Evolutionary conservation across 108 stramenopile species (phyloP), one percentile per base, ranked within the genome.

Genomic region (Cyclotella cryptica): DNA sequence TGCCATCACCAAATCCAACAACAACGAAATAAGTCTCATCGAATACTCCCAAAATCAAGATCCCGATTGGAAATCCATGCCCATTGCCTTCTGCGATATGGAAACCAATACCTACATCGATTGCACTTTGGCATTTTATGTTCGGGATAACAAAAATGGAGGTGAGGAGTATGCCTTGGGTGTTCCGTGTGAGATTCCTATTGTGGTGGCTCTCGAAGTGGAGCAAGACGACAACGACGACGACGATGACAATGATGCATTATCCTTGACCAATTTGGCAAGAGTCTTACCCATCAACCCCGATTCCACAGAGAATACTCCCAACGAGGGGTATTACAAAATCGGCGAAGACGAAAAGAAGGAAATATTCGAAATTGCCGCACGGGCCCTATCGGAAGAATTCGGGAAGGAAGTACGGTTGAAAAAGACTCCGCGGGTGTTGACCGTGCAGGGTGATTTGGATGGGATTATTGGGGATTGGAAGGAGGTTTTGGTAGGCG

Each of bases 21-120:
- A n/a, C 39, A 47, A 52, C 3, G n/a, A n/a, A 7, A 59, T 72
- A 24, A 45, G 67, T 52, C 69, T 81, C 1, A 57, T 81, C 22
- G 80, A 81, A 66, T 81, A 81, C 55, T 81, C 80, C 18, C 80
- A 81, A 58, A 74, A 66, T 58, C 80, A 74, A 69, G 80, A 81
- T 81, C 73, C 74, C 19, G 80, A 81, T 40, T 81, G 80, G 80
- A 81, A 81, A 66, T 54, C 54, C 39, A 81, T 81, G 80, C 80
- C 80, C 10, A 24, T 81, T 9, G 80, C 80, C 47, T 81, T 81
- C 43, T 81, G 80, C 46, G 80, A 81, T 18, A 40, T 45, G 6
- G 22, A 39, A 22, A 65, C 80, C 60, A 75, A 81, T 19, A 74
- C 80, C 12, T 81, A 81, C 30, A 71, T 81, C 27, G 80, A 81